These are phyloP conservation scores for Cephaloascus albidus DNA, from an alignment of 805 yeast species.

Conservation along the genomic window DNA sequence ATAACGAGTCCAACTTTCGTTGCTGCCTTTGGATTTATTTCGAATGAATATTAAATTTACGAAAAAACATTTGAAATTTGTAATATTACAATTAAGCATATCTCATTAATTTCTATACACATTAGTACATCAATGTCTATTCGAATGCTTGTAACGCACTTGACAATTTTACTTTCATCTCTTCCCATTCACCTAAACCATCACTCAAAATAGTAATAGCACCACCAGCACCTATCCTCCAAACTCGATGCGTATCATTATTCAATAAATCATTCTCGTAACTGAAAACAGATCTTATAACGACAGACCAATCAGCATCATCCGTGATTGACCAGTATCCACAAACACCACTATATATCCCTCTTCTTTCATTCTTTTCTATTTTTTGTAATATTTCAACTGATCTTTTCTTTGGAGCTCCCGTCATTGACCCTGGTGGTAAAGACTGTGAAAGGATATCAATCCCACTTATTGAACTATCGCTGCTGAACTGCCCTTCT, in stretches of 20 bases:
- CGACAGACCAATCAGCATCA: slow-evolving; percentile 92
- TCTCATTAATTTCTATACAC: too few relatives aligned
- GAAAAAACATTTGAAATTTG: too few relatives aligned
- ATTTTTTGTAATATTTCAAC: slow-evolving; percentile 67
- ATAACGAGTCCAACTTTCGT: too few relatives aligned
- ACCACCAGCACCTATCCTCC: slow-evolving; percentile 98
- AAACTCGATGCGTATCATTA: slow-evolving; percentile 19
- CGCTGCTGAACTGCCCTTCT: slow-evolving; percentile 41
- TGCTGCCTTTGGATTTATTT: too few relatives aligned
- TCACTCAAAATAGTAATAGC: slow-evolving; percentile 89
- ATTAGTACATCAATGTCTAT: too few relatives aligned
- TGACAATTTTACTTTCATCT: slow-evolving; percentile 72
- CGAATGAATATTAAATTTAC: too few relatives aligned
- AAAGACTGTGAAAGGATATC: slow-evolving; percentile 71
- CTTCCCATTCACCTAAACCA: slow-evolving; percentile 83
- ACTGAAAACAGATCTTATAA: slow-evolving; percentile 74
- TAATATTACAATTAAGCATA: too few relatives aligned
- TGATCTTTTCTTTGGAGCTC: slow-evolving; percentile 94
- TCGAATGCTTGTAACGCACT: slow-evolving; percentile 71
- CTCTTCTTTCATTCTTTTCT: slow-evolving; percentile 55
- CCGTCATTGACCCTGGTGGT: slow-evolving; percentile 99
- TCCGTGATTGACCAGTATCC: slow-evolving; percentile 92
- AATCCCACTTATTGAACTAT: slow-evolving; percentile 41
- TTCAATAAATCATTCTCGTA: slow-evolving; percentile 28
- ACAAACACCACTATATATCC: slow-evolving; percentile 87